A percentile compares a stretch with the other conserved stretches of the same genome.
Conservation (phyloP, 441 rosid species). For the Cnidoscolus chayamansa region DNA sequence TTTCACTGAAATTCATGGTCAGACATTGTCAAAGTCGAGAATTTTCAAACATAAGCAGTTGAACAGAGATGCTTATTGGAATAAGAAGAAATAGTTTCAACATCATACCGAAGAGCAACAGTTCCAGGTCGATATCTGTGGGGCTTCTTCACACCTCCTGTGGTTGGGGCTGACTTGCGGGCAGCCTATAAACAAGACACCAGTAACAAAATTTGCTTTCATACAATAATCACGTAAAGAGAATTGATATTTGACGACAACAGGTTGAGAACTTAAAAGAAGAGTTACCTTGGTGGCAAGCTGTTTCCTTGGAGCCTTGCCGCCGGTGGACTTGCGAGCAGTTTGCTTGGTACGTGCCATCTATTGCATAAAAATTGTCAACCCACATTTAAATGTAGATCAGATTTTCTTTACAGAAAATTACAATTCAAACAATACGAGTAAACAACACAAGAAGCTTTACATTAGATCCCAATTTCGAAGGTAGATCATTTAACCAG, state of each 20-base stretch:
- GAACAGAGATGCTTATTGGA: too few relatives aligned
- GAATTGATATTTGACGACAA: too few relatives aligned
- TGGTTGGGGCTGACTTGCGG: slow-evolving; percentile 61
- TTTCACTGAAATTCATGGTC: slow-evolving; percentile 33
- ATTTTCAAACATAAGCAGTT: neutral
- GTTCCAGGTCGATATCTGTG: slow-evolving; percentile 65
- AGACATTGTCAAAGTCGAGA: neutral
- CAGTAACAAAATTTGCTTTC: too few relatives aligned
- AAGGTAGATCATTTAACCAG: too few relatives aligned
- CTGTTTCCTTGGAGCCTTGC: slow-evolving; percentile 67
- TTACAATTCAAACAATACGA: too few relatives aligned
- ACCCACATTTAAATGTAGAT: neutral
- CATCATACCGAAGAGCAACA: slow-evolving; percentile 52
- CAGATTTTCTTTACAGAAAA: too few relatives aligned
- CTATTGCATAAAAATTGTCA: neutral
- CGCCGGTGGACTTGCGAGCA: slow-evolving; percentile 61
- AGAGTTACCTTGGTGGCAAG: slow-evolving; percentile 53
- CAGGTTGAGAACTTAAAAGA: neutral
- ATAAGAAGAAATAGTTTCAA: neutral
- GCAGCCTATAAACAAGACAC: slow-evolving; percentile 35
- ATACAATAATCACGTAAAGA: neutral
- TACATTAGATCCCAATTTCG: neutral
- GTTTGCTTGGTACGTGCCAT: slow-evolving; percentile 78
- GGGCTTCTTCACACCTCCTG: slow-evolving; percentile 78
- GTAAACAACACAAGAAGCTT: neutral